Evolutionary conservation across 2,329 filamentous ascomycete species (phyloP).

Genomic region (Colletotrichum sp.): DNA sequence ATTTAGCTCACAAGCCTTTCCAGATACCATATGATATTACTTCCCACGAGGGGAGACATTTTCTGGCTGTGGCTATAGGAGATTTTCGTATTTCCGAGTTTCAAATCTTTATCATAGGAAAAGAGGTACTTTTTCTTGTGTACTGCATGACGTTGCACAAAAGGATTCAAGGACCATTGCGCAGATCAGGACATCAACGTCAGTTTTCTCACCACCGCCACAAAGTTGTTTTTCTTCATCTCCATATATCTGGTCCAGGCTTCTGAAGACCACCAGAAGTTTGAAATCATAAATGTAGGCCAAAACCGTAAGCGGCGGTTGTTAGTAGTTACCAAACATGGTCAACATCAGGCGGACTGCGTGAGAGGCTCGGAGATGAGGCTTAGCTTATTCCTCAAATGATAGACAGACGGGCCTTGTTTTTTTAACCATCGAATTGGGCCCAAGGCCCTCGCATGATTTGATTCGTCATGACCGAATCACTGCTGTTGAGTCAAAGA

Average conservation of each 20-base stretch:
- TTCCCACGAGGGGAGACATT: not conserved
- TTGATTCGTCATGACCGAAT: not conserved
- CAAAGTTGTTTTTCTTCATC: not conserved
- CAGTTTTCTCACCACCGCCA: not conserved
- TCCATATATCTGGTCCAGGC: rapidly evolving
- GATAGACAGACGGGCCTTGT: not conserved
- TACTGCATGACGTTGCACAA: rapidly evolving
- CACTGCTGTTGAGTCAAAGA: not conserved
- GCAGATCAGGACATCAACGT: not conserved
- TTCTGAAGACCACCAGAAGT: rapidly evolving
- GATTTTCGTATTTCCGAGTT: rapidly evolving
- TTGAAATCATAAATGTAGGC: not conserved
- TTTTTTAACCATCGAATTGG: too few relatives aligned
- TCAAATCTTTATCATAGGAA: not conserved
- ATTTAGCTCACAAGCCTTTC: not conserved
- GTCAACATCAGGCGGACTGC: not conserved
- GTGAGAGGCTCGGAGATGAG: not conserved
- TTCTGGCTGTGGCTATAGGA: not conserved
- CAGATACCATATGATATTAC: not conserved
- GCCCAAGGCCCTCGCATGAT: not conserved
- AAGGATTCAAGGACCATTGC: rapidly evolving
- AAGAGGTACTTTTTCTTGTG: not conserved
- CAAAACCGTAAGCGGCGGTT: rapidly evolving
- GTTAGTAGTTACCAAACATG: not conserved
- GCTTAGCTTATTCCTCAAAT: rapidly evolving